Conservation (phyloP, 192 early-diverging fungal species). For the Linnemannia exigua region DNA sequence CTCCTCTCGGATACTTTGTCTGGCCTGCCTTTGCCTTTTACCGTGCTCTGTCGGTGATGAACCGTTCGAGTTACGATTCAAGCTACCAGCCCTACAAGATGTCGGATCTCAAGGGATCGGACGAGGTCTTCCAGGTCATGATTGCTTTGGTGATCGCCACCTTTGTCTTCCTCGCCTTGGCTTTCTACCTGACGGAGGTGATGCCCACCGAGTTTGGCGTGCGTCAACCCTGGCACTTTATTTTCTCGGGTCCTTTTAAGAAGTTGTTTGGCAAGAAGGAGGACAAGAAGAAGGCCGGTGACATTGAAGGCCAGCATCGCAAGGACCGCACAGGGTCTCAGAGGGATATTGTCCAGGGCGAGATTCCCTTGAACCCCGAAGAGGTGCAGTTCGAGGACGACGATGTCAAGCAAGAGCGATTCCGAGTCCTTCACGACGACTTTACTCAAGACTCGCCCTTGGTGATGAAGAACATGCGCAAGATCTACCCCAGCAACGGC, state of each 20-base stretch:
- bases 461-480: constrained; percentile 70
- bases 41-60: constrained; percentile 67
- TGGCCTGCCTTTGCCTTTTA: constrained; percentile 86
- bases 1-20: constrained; percentile 65
- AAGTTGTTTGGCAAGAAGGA: constrained; percentile 42
- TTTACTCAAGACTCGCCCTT: constrained; percentile 63
- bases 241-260: constrained; percentile 52
- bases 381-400: constrained; percentile 70
- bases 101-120: constrained; percentile 62
- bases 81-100: constrained; percentile 66
- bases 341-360: constrained; percentile 40
- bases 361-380: constrained; percentile 54
- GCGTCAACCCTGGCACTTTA: constrained; percentile 74
- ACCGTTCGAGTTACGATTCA: constrained; percentile 60
- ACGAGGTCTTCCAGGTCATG: constrained; percentile 70
- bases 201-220: constrained; percentile 77
- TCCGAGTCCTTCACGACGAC: constrained; percentile 59
- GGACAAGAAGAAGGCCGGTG: not conserved
- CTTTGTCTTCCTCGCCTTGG: constrained; percentile 62
- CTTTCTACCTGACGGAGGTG: constrained; percentile 62
- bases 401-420: constrained; percentile 74
- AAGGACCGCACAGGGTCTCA: constrained; percentile 22
- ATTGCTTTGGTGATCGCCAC: constrained; percentile 67
- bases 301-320: constrained; percentile 37
- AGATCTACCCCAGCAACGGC: constrained; percentile 64